phyloP scores from a whole-genome alignment of 73 alveolate species.

The Paramecium tetraurelia region DNA sequence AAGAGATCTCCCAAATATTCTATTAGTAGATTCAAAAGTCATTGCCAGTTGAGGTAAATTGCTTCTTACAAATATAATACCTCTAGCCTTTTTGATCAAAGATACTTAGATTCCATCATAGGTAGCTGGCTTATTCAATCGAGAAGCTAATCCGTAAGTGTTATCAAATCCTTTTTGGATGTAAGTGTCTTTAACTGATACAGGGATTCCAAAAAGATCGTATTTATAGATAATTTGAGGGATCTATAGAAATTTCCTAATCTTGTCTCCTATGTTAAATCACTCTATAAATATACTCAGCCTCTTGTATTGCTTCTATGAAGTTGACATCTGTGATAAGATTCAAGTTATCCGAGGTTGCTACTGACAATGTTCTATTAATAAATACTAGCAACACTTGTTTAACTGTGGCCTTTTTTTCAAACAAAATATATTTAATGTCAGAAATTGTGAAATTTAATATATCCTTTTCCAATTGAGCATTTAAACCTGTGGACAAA shows the following conservation, averaged over 20 bases:
- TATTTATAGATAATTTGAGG: constrained; percentile 32
- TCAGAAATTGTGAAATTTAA: background rate
- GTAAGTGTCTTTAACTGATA: constrained; percentile 73
- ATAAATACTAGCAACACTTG: background rate
- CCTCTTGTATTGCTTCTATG: constrained; percentile 52
- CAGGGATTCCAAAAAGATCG: constrained; percentile 76
- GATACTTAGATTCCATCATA: constrained; percentile 67
- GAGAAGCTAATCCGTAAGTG: constrained; percentile 51
- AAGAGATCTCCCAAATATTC: constrained; percentile 66
- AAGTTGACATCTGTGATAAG: constrained; percentile 42
- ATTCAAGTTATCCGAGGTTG: background rate
- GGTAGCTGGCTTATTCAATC: constrained; percentile 26
- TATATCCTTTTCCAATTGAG: background rate
- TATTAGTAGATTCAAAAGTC: constrained; percentile 61
- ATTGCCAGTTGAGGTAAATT: constrained; percentile 66
- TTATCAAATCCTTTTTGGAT: constrained; percentile 52
- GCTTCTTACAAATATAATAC: constrained; percentile 69
- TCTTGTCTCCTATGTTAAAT: constrained; percentile 6
- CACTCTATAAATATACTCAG: background rate
- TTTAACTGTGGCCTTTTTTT: background rate
- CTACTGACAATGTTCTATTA: constrained; percentile 14
- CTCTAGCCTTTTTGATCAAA: constrained; percentile 68
- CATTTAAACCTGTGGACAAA: background rate
- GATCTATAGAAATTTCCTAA: background rate
- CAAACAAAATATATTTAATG: background rate